Evolutionary conservation across 441 rosid species (phyloP), one percentile per base, ranked within the genome.

Genomic region (Cnidoscolus chayamansa): DNA sequence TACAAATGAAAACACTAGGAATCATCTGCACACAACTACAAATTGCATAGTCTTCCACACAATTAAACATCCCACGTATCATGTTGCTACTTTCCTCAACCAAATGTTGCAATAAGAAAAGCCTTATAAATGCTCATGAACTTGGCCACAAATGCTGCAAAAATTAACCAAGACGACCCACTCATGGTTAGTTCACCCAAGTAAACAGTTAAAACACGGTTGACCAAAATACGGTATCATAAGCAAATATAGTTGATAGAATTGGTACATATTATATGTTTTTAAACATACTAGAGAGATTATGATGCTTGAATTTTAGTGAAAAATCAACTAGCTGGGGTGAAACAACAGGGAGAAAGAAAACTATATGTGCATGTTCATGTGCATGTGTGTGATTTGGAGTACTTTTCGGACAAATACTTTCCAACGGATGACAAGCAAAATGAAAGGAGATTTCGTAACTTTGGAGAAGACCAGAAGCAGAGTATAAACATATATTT

Each of bases 101-200:
- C 97, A 80, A 92, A 92, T 55, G 96, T 78, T 63, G 89, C 80
- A 51, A 92, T 85, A 68, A 92, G 91, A 74, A 92, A 92, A 68
- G 83, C 89, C 76, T 90, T 92, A 55, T 92, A 92, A 62, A 87
- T 76, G 84, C 97, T 90, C 97, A 92, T 88, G 83, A 92, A 92
- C 87, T 92, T 92, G 76, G 97, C 96, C 71, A 90, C 85, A 81
- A 92, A 90, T 65, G 96, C 96, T 90, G 90, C 86, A 25, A 84
- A 50, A 55, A 66, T 60, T 40, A 13, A 49, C 8, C 67, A 72
- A 69, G 12, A 17, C 13, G 4, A 10, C 4, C 62, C 66, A 65
- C 37, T 20, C 37, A 13, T 43, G 4, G 45, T 40, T 3, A 40
- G 45, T 40, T 40, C 45, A 30, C 4, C 7, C 16, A 11, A 7